phyloP scores from a whole-genome alignment of 345 rosid genomes.

The Corchorus olitorius region DNA sequence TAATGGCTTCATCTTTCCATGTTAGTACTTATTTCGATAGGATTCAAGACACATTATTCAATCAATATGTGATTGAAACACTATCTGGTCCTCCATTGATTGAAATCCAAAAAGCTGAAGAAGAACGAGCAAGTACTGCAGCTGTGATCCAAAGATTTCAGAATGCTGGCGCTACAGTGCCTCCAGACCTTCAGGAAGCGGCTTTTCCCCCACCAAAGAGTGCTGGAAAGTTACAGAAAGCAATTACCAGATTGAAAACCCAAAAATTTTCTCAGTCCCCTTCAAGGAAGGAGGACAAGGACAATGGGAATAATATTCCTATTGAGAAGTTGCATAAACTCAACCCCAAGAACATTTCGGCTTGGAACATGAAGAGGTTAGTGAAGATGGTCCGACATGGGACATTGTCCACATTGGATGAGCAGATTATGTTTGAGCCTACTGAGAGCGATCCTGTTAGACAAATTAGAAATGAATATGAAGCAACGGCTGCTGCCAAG shows the following conservation, averaged over 20 bases:
- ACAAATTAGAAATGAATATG: slow-evolving; percentile 69
- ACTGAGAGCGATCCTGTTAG: slow-evolving; percentile 59
- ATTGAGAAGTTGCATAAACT: slow-evolving; percentile 71
- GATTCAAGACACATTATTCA: slow-evolving; percentile 79
- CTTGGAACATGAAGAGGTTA: slow-evolving; percentile 98
- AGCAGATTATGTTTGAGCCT: slow-evolving; percentile 48
- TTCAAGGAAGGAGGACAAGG: slow-evolving; percentile 23
- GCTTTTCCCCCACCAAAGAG: slow-evolving; percentile 44
- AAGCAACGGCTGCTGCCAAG: slow-evolving; percentile 88
- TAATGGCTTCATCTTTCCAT: slow-evolving; percentile 83
- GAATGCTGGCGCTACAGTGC: slow-evolving; percentile 60
- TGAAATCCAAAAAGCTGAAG: slow-evolving; percentile 49
- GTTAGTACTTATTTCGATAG: slow-evolving; percentile 92
- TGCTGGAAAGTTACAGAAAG: slow-evolving; percentile 32
- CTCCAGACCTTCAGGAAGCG: slow-evolving; percentile 57
- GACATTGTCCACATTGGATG: slow-evolving; percentile 74
- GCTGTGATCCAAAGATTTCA: slow-evolving; percentile 55
- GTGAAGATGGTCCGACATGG: slow-evolving; percentile 81
- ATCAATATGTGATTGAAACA: slow-evolving; percentile 82
- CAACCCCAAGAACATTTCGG: slow-evolving; percentile 75
- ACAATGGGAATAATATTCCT: slow-evolving; percentile 39
- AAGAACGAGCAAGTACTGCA: slow-evolving; percentile 50
- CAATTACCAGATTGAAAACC: slow-evolving; percentile 31
- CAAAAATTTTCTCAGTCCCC: slow-evolving; percentile 39
- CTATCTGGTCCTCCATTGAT: slow-evolving; percentile 77